Conservation (phyloP, 352 stramenopile genomes). For the Lagenidium sp. region DNA sequence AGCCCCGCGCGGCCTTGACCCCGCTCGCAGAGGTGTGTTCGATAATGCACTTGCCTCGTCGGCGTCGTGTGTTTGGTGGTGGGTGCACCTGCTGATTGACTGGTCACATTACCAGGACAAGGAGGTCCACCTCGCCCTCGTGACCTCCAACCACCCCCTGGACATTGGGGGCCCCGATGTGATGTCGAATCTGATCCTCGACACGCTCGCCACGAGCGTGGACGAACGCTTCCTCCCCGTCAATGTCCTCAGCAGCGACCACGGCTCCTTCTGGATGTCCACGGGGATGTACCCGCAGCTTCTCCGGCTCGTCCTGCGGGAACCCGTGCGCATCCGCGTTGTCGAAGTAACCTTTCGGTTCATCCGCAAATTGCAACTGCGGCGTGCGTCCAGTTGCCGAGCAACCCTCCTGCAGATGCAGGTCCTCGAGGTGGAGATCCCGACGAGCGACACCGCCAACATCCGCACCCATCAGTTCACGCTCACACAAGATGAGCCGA, state of each 20-base stretch:
- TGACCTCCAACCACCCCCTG: conserved; percentile 27
- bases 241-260: conserved; percentile 47
- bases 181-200: conserved; percentile 29
- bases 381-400: conserved; percentile 25
- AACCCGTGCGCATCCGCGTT: conserved; percentile 37
- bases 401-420: conserved; percentile 14
- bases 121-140: conserved; percentile 39
- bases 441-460: conserved; percentile 26
- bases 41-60: no score
- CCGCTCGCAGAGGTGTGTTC: conserved; percentile 33
- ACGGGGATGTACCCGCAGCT: conserved; percentile 69
- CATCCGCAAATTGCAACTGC: conserved; percentile 48
- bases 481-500: conserved; percentile 9
- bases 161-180: conserved; percentile 25
- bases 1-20: conserved; percentile 45
- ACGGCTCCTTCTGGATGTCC: conserved; percentile 55
- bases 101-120: conserved; percentile 37
- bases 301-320: conserved; percentile 45
- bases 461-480: conserved; percentile 44
- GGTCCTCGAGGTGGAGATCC: conserved; percentile 26
- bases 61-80: no score
- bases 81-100: no score
- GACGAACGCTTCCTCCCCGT: conserved; percentile 32
- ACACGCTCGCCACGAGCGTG: conserved; percentile 61
- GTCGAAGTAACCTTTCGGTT: conserved; percentile 69